A percentile compares a stretch with the other conserved stretches of the same genome.
Evolutionary conservation across 345 rosid genomes (phyloP).

Genomic region (Linum tenue): DNA sequence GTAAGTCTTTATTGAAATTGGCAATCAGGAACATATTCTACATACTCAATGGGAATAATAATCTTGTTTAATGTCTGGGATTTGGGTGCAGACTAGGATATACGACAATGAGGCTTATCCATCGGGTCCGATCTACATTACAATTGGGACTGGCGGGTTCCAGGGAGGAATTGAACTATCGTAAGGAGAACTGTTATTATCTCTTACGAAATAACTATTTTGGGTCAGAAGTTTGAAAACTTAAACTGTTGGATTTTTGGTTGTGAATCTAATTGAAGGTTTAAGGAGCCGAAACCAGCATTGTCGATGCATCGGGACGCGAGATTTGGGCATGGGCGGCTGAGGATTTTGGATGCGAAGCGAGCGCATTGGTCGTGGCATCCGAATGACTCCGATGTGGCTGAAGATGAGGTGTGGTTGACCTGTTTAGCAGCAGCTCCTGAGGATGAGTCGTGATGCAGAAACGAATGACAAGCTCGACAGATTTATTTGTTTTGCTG

Average conservation of each 20-base stretch:
- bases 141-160: constrained; percentile 88
- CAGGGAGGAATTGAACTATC: constrained; percentile 67
- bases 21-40: too few species aligned
- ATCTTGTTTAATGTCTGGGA: too few species aligned
- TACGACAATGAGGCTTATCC: constrained; percentile 54
- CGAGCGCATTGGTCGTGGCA: constrained; percentile 82
- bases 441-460: neutral
- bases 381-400: constrained; percentile 48
- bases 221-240: neutral
- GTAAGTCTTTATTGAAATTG: constrained; percentile 29
- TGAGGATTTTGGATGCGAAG: constrained; percentile 34
- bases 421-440: constrained; percentile 27
- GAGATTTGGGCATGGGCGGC: constrained; percentile 70
- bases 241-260: neutral
- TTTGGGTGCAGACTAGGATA: constrained; percentile 47
- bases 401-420: constrained; percentile 46
- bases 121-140: constrained; percentile 68
- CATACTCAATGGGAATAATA: too few species aligned
- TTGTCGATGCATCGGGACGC: constrained; percentile 53
- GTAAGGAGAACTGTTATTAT: constrained; percentile 24
- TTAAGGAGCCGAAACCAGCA: constrained; percentile 36
- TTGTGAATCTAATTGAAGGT: constrained; percentile 26
- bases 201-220: neutral
- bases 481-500: neutral
- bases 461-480: too few species aligned